phyloP scores from a whole-genome alignment of 257 asterid genomes.

The Fraxinus anomala region DNA sequence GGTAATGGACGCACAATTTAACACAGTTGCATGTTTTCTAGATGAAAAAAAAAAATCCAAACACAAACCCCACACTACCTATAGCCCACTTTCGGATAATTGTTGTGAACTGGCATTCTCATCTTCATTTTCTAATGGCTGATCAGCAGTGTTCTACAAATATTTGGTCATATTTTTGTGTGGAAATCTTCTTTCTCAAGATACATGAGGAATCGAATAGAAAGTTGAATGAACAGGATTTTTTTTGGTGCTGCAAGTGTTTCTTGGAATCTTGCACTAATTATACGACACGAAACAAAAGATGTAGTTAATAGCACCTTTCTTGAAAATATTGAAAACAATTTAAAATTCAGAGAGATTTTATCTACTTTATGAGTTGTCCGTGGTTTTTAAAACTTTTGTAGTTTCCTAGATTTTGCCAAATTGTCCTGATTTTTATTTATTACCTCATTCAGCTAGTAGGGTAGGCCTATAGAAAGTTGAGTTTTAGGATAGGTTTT shows the following conservation, averaged over 20 bases:
- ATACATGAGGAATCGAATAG: neutral
- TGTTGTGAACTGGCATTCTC: neutral
- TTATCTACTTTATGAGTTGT: neutral
- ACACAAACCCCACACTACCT: neutral
- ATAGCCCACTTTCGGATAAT: neutral
- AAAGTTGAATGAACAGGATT: neutral
- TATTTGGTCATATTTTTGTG: neutral
- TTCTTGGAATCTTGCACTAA: neutral
- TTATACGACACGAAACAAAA: neutral
- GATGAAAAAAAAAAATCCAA: neutral
- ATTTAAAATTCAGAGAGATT: neutral
- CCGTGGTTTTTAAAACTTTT: neutral
- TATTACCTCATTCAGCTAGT: neutral
- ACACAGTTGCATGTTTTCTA: too few relatives aligned
- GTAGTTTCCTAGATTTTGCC: neutral
- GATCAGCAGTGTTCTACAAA: neutral
- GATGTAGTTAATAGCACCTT: neutral
- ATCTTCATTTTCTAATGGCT: neutral
- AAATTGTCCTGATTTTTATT: neutral
- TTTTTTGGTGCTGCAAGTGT: neutral
- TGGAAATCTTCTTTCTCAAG: neutral
- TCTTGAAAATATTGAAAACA: neutral
- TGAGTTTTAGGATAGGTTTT: neutral
- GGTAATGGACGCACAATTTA: neutral
- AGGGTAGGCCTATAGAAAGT: conserved; percentile 1